A percentile compares a stretch with the other conserved stretches of the same genome.
Conservation (phyloP, 2,329 filamentous ascomycete species). For the Chaetomium globosum region DNA sequence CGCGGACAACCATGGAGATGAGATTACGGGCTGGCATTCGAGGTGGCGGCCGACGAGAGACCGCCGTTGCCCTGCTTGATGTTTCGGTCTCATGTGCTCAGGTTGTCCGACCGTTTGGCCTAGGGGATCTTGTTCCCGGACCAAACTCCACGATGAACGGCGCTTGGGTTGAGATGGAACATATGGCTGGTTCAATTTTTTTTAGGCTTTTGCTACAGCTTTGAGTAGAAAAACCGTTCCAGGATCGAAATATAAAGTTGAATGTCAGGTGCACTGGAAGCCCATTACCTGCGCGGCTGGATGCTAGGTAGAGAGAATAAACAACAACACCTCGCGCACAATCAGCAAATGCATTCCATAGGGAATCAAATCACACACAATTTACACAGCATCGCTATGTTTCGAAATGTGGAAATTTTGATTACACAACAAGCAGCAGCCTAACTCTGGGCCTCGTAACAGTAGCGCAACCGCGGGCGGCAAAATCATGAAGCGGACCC, state of each 20-base stretch:
- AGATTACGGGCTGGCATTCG: neutral
- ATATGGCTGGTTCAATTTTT: neutral
- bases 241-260: neutral
- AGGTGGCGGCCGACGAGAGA: neutral
- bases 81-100: neutral
- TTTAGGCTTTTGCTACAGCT: neutral
- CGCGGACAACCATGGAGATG: slow-evolving; percentile 1
- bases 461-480: slow-evolving; percentile 12
- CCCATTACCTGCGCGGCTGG: too few species aligned
- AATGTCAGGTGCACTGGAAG: too few species aligned
- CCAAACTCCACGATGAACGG: neutral
- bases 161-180: neutral
- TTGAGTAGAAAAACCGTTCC: neutral
- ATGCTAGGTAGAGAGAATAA: too few species aligned
- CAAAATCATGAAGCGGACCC: slow-evolving; percentile 25
- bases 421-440: neutral
- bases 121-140: neutral
- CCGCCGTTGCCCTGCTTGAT: neutral
- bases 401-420: neutral
- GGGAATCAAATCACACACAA: neutral
- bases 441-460: neutral
- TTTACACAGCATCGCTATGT: neutral
- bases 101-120: neutral
- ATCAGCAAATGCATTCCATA: neutral
- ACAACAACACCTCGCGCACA: neutral